These are phyloP conservation scores for Paraphoma chrysanthemicola DNA, from an alignment of 2,329 filamentous ascomycete genomes.

Conservation along the genomic window DNA sequence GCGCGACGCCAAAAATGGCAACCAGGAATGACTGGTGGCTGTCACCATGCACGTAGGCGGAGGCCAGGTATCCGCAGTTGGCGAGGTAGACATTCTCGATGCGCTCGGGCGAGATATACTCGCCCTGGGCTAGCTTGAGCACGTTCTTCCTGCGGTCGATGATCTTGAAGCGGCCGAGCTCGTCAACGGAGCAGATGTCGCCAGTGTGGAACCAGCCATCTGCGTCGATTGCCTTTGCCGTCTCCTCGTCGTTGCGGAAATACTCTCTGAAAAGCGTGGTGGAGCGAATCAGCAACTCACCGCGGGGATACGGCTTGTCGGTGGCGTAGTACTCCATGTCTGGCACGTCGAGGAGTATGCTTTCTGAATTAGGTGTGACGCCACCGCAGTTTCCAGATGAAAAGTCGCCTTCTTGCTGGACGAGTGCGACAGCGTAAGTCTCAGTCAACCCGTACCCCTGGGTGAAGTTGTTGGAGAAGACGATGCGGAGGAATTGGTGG, in stretches of 20 bases:
- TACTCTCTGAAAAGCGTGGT: constrained; percentile 85
- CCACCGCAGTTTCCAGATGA: constrained; percentile 82
- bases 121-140: constrained; percentile 96
- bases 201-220: constrained; percentile 98
- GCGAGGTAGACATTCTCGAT: constrained; percentile 94
- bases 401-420: constrained; percentile 75
- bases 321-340: constrained; percentile 92
- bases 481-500: constrained; percentile 86
- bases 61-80: constrained; percentile 77
- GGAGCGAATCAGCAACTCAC: constrained; percentile 85
- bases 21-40: constrained; percentile 81
- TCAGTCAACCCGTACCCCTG: constrained; percentile 97
- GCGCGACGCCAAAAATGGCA: constrained; percentile 86
- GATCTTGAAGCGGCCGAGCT: constrained; percentile 85
- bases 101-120: constrained; percentile 96
- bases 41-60: constrained; percentile 92
- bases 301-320: constrained; percentile 88
- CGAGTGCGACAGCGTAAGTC: constrained; percentile 78
- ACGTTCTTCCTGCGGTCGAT: constrained; percentile 99
- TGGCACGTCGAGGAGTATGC: constrained; percentile 82
- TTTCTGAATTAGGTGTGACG: constrained; percentile 72
- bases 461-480: constrained; percentile 77
- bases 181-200: constrained; percentile 87
- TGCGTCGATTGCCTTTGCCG: constrained; percentile 77
- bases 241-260: constrained; percentile 89